Conservation (phyloP, 2,329 filamentous ascomycete genomes). For the Phyllosticta citrichinensis region DNA sequence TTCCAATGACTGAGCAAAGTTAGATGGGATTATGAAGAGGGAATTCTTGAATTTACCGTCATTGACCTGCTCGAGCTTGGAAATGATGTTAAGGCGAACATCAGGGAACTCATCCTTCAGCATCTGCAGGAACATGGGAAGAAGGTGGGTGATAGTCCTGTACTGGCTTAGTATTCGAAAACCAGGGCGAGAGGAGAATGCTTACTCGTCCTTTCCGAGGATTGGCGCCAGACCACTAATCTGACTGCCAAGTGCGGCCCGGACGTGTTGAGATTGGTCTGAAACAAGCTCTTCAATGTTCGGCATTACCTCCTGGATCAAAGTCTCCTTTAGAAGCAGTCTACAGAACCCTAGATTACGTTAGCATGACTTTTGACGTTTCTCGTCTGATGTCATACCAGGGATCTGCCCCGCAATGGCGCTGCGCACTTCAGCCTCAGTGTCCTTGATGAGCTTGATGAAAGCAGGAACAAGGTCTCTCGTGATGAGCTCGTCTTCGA, state of each 20-base stretch:
- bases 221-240: slow-evolving; percentile 96
- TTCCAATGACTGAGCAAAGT: slow-evolving; percentile 68
- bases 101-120: slow-evolving; percentile 99
- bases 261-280: slow-evolving; percentile 92
- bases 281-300: slow-evolving; percentile 93
- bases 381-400: slow-evolving; percentile 34
- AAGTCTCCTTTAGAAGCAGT: slow-evolving; percentile 73
- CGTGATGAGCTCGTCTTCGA: slow-evolving; percentile 91
- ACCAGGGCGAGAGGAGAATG: slow-evolving; percentile 17
- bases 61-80: slow-evolving; percentile 97
- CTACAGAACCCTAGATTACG: slow-evolving; percentile 68
- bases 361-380: slow-evolving; percentile 18
- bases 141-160: slow-evolving; percentile 88
- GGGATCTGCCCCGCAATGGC: slow-evolving; percentile 97
- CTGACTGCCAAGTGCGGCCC: slow-evolving; percentile 87
- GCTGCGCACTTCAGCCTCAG: slow-evolving; percentile 92
- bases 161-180: neutral
- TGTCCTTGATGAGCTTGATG: slow-evolving; percentile 95
- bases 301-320: slow-evolving; percentile 93
- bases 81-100: slow-evolving; percentile 96
- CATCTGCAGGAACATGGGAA: slow-evolving; percentile 99
- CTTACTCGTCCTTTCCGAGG: slow-evolving; percentile 92
- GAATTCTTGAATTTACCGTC: slow-evolving; percentile 52
- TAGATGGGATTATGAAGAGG: neutral
- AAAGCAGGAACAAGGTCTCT: slow-evolving; percentile 93